Conservation (phyloP, 352 stramenopile genomes). For the Pythium folliculosum region DNA sequence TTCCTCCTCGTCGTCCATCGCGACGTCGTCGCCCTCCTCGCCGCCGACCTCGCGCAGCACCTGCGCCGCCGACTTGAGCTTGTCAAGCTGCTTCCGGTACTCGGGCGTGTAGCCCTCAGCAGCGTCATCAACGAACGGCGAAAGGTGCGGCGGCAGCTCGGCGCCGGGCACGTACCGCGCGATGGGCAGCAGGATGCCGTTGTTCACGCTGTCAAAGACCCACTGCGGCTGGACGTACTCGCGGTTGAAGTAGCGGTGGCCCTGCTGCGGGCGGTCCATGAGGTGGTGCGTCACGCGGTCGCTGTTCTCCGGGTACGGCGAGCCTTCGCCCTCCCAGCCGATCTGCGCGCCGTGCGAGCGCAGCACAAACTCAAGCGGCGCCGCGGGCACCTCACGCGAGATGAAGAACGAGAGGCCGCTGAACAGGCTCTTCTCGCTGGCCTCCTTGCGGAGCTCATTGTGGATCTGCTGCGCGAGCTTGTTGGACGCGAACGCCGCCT, state of each 20-base stretch:
- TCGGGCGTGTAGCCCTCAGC: conserved; percentile 97
- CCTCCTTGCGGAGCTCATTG: conserved; percentile 80
- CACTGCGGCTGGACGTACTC: conserved; percentile 99
- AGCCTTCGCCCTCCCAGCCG: conserved; percentile 94
- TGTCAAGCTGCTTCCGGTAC: conserved; percentile 92
- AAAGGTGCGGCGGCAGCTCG: conserved; percentile 89
- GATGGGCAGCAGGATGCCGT: conserved; percentile 93
- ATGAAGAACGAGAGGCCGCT: conserved; percentile 89
- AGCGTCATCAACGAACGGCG: conserved; percentile 97
- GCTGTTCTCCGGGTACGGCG: conserved; percentile 91
- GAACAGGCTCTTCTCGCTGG: conserved; percentile 79
- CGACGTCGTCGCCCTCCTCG: conserved; percentile 43
- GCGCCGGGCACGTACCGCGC: conserved; percentile 92
- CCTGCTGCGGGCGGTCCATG: conserved; percentile 93
- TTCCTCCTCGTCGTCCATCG: conserved; percentile 32
- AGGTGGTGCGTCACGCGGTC: conserved; percentile 97
- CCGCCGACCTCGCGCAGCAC: conserved; percentile 64
- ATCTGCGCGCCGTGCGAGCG: conserved; percentile 93
- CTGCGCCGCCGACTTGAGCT: conserved; percentile 82
- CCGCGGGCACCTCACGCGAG: conserved; percentile 94
- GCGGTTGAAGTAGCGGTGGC: conserved; percentile 86
- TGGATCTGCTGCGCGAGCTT: conserved; percentile 81
- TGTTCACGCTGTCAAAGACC: conserved; percentile 99
- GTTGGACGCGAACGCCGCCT: conserved; percentile 84
- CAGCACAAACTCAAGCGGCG: conserved; percentile 96